Evolutionary conservation across 768 basidiomycete genomes (phyloP).

Genomic region (Pleurotus tuber-regium): DNA sequence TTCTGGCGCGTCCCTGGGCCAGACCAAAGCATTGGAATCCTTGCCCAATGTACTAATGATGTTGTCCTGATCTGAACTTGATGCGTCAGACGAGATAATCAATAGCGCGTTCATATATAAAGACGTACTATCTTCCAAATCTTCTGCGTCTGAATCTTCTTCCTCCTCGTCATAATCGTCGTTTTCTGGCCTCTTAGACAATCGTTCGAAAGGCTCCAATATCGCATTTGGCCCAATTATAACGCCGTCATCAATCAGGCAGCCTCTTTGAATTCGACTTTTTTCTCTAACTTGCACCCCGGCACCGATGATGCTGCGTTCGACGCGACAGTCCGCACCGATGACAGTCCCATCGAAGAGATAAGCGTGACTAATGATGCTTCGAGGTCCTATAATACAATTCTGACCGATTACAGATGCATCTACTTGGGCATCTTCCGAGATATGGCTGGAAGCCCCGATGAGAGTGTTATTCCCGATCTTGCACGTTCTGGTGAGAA

Average conservation of each 20-base stretch:
- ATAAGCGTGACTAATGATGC: slow-evolving; percentile 72
- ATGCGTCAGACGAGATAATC: slow-evolving; percentile 7
- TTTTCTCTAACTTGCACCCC: slow-evolving; percentile 70
- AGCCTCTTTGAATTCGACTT: slow-evolving; percentile 68
- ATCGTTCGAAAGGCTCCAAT: slow-evolving; percentile 66
- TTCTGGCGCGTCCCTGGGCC: slow-evolving; percentile 64
- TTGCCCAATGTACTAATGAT: slow-evolving; percentile 54
- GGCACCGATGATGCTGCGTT: slow-evolving; percentile 78
- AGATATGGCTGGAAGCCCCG: slow-evolving; percentile 71
- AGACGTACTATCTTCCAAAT: slow-evolving; percentile 60
- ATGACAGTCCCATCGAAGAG: slow-evolving; percentile 78
- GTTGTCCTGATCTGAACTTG: slow-evolving; percentile 45
- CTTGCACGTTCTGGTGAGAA: slow-evolving; percentile 62
- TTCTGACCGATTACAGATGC: slow-evolving; percentile 78
- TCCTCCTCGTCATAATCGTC: slow-evolving; percentile 33
- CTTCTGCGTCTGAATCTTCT: slow-evolving; percentile 63
- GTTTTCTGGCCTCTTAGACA: slow-evolving; percentile 54
- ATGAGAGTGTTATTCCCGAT: slow-evolving; percentile 82
- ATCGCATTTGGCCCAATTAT: slow-evolving; percentile 70
- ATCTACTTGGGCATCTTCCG: slow-evolving; percentile 61
- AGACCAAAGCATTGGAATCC: slow-evolving; percentile 75
- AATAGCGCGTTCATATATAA: too few species aligned
- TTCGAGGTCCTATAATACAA: slow-evolving; percentile 70
- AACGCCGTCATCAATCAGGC: slow-evolving; percentile 80
- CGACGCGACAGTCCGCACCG: slow-evolving; percentile 68